Percentiles rank a stretch among this genome's conserved stretches.
Conservation (phyloP, 805 yeast species). For the Yueomyces sinensis region DNA sequence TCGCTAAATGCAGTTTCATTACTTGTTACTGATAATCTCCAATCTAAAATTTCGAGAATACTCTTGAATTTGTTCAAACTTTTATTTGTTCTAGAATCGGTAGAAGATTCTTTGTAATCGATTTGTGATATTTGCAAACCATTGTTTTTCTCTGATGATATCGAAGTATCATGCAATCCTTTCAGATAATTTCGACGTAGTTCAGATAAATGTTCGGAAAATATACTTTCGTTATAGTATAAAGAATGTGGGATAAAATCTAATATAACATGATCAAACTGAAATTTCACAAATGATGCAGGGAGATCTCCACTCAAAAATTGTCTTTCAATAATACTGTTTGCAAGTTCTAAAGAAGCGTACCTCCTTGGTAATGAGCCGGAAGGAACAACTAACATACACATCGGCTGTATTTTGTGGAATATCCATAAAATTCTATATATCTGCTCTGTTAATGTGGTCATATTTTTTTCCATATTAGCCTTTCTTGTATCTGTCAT, state of each 20-base stretch:
- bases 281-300: constrained; percentile 72
- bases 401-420: constrained; percentile 69
- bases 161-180: constrained; percentile 17
- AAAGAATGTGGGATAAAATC: constrained; percentile 25
- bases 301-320: constrained; percentile 68
- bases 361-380: constrained; percentile 71
- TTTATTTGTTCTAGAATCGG: constrained; percentile 68
- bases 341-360: constrained; percentile 76
- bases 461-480: constrained; percentile 17
- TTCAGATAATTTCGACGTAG: constrained; percentile 45
- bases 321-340: constrained; percentile 66
- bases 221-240: constrained; percentile 23
- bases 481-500: constrained; percentile 8
- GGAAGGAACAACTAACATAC: constrained; percentile 68
- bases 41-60: constrained; percentile 61
- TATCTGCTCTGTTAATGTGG: constrained; percentile 22
- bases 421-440: constrained; percentile 27
- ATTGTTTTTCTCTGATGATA: constrained; percentile 10
- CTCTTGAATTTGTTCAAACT: constrained; percentile 60
- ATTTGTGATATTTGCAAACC: constrained; percentile 59
- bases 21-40: constrained; percentile 60
- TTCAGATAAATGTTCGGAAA: constrained; percentile 44
- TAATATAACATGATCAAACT: constrained; percentile 23
- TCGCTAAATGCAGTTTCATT: constrained; percentile 66
- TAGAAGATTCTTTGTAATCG: constrained; percentile 59